Base-by-base conservation (phyloP, 495 filamentous ascomycete species). In the Echria macrotheca region DNA sequence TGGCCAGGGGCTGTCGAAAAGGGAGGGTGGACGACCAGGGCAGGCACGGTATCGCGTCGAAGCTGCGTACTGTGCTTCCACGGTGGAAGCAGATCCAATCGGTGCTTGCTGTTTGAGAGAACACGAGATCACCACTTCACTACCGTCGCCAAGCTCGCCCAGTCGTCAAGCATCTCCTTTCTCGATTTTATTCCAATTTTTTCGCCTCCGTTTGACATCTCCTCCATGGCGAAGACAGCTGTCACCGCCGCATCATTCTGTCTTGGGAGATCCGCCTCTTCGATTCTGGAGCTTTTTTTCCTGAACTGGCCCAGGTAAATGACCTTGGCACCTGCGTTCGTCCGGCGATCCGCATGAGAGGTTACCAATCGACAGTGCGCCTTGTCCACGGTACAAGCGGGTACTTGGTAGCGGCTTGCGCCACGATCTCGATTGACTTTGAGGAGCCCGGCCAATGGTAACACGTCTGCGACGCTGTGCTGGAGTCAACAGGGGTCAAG, bases 401-500 rank as follows among this genome's bases (percentile, higher is more conserved):
- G 24, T 29, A 55, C 57, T 37, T 60, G 33, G 19, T 21, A 25
- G 25, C 14, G 44, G 5, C 18, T 48, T 53, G 24, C 47, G 50
- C 56, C 59, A 59, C 59, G 28, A 55, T 52, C 41, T 54, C 7
- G 37, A 41, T 33, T 44, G 43, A 55, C 50, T 25, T 37, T 15
- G 5, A 7, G 9, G 12, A 26, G 6, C 25, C n/a, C 4, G 7
- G 26, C 59, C 56, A 61, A 61, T 61, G 37, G 19, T 14, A 29
- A 14, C 10, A 22, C 15, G 11, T 22, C n/a, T 29, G 9, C 19
- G 36, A 18, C 45, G 24, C 23, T 26, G 14, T 28, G 52, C 22
- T 31, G 32, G 9, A 39, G 11, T 3, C 19, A 12, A 10, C 43
- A 49, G 47, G 47, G 41, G 47, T 51, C 5, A 5, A 14, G 28